A percentile compares a stretch with the other conserved stretches of the same genome.
Evolutionary conservation across 75 land plant species (phyloP).

Genomic region (Cryptomeria japonica): DNA sequence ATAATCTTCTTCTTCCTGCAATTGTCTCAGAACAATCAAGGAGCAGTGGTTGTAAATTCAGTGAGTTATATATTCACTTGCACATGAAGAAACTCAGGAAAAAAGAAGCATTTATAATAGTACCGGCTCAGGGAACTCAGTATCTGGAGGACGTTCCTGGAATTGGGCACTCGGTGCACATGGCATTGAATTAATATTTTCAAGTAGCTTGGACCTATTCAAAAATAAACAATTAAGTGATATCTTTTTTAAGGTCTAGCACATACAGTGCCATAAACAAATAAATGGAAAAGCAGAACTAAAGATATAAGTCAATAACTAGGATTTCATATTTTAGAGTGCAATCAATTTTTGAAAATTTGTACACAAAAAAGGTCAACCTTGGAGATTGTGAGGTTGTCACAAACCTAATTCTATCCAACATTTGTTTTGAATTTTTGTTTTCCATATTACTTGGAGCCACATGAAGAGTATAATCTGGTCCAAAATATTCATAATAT

Average conservation of each 20-base stretch:
- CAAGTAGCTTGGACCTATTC: constrained; percentile 11
- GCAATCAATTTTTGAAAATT: neutral
- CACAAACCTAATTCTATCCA: constrained; percentile 52
- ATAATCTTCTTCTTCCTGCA: constrained; percentile 13
- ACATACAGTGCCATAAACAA: neutral
- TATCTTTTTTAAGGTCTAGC: neutral
- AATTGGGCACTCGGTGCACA: constrained; percentile 12
- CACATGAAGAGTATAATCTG: constrained; percentile 82
- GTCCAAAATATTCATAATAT: constrained; percentile 87
- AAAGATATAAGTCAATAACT: neutral
- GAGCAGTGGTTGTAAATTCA: neutral
- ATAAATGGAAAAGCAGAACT: neutral
- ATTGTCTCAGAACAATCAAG: neutral
- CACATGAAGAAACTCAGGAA: neutral
- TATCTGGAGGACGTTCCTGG: constrained; percentile 14
- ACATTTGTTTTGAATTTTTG: constrained; percentile 34
- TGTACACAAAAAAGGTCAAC: neutral
- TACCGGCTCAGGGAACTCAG: constrained; percentile 13
- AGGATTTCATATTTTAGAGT: neutral
- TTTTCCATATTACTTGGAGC: constrained; percentile 85
- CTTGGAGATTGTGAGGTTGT: neutral
- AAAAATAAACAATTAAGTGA: neutral
- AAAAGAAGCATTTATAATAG: neutral
- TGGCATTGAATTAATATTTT: constrained; percentile 12
- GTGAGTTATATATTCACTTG: neutral